Percentiles rank a stretch among this genome's conserved stretches.
These are phyloP conservation scores for Hypoxylon sp. DNA, from an alignment of 2,329 filamentous ascomycete genomes.

Conservation along the genomic window DNA sequence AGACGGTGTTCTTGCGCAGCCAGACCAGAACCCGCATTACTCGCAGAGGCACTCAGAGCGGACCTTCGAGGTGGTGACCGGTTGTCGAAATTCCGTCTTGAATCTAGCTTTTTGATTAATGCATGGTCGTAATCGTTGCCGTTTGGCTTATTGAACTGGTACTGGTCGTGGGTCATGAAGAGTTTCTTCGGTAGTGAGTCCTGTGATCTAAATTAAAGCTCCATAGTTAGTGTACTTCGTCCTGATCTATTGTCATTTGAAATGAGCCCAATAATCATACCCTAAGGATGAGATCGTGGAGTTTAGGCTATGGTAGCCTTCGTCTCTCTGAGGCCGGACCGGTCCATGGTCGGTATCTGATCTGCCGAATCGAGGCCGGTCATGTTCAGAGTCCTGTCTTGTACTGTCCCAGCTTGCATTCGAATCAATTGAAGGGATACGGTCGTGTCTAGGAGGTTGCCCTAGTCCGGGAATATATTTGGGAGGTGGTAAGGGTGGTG, in stretches of 20 bases:
- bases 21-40: conserved; percentile 58
- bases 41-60: conserved; percentile 60
- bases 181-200: conserved; percentile 62
- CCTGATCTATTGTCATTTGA: background rate
- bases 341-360: conserved; percentile 41
- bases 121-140: conserved; percentile 62
- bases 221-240: conserved; percentile 42
- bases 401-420: conserved; percentile 51
- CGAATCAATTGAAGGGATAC: conserved; percentile 52
- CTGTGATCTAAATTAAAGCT: conserved; percentile 57
- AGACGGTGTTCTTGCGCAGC: conserved; percentile 58
- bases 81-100: conserved; percentile 62
- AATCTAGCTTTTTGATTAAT: conserved; percentile 71
- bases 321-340: conserved; percentile 51
- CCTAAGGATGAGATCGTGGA: conserved; percentile 52
- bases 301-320: conserved; percentile 55
- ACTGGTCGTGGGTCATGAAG: conserved; percentile 66
- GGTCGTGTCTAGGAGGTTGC: conserved; percentile 48
- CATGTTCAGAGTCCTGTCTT: conserved; percentile 49
- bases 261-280: conserved; percentile 40
- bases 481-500: conserved; percentile 58
- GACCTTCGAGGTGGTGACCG: conserved; percentile 62
- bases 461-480: conserved; percentile 52
- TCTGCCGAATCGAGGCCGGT: conserved; percentile 46
- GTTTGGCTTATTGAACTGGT: conserved; percentile 62